Evolutionary conservation across 169 alveolate species (phyloP).

Genomic region (Hepatocystis sp.): DNA sequence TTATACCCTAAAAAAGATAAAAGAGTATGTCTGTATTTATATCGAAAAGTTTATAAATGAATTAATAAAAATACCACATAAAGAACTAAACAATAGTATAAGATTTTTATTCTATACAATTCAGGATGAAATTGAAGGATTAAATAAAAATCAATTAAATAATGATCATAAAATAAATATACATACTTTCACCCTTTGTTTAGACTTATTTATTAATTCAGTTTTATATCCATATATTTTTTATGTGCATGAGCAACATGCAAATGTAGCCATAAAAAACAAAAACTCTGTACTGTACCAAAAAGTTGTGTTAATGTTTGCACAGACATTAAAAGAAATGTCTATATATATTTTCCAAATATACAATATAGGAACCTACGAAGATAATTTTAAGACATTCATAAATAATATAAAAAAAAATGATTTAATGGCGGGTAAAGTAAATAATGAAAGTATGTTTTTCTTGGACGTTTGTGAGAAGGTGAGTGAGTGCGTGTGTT

Average conservation of each 20-base stretch:
- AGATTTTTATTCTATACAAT: constrained; percentile 53
- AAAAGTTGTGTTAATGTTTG: constrained; percentile 42
- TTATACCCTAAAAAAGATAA: constrained; percentile 27
- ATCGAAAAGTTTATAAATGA: constrained; percentile 60
- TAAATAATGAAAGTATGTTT: constrained; percentile 59
- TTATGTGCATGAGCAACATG: constrained; percentile 50
- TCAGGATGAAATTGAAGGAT: constrained; percentile 73
- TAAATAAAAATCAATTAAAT: constrained; percentile 9
- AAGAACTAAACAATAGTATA: constrained; percentile 51
- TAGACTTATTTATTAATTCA: constrained; percentile 57
- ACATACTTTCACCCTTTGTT: constrained; percentile 49
- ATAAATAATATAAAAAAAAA: constrained; percentile 53
- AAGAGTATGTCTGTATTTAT: constrained; percentile 52
- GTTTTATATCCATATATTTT: constrained; percentile 53
- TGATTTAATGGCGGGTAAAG: constrained; percentile 8
- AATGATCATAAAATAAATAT: constrained; percentile 51
- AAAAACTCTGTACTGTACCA: constrained; percentile 6
- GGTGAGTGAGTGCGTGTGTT: too few relatives aligned
- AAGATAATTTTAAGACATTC: constrained; percentile 21
- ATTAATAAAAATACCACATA: constrained; percentile 42
- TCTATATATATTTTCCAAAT: constrained; percentile 56
- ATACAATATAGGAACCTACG: constrained; percentile 60
- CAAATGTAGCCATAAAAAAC: neutral
- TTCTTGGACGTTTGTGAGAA: constrained; percentile 57
- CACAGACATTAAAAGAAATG: constrained; percentile 46